Base-by-base conservation (phyloP, 2,329 filamentous ascomycete genomes). In the Fusarium pseudonygamai region DNA sequence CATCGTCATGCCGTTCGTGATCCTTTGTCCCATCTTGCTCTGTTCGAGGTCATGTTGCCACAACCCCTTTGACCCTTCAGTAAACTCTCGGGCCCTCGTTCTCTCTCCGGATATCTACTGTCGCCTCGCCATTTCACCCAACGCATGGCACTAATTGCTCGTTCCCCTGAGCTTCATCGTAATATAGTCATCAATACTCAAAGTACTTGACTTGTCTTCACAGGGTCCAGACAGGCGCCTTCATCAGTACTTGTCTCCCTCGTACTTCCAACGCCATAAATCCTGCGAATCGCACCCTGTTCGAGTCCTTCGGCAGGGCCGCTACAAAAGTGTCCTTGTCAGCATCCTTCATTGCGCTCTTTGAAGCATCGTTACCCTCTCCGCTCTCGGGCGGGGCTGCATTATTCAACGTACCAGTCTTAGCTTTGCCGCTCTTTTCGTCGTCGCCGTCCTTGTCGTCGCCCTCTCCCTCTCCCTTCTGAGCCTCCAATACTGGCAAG, bases 251-350 rank as follows among this genome's bases (percentile, higher is more conserved):
- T 82, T 93, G 93, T 67, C 93, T 89, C 28, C 93, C 92, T 71
- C 92, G 86, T 13, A 96, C 93, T 82, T 95, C 93, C 37, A 95
- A 87, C 24, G 88, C 89, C 64, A 95, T 82, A 80, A 95, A 96
- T 10, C 91, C 92, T 4, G 93, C 91, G 80, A 95, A 93, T 46
- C 93, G 90, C 63, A 96, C 90, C 74, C 89, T 91, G 72, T 79
- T 84, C 39, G 80, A 75, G 58, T 89, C 87, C 78, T 86, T 87
- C 52, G 83, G 78, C 47, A 83, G 75, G 72, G 59, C 67, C 47
- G 80, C 81, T 84, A 78, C 61, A 72, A 79, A 71, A 60, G 78
- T 75, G 59, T 81, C 75, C 76, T 80, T 78, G 84, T 86, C 82
- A 85, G 83, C 82, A 82, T 78, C 78, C 67, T 56, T 77, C 67